Conservation (phyloP, 805 yeast genomes). For the Hanseniaspora jakobsenii region DNA sequence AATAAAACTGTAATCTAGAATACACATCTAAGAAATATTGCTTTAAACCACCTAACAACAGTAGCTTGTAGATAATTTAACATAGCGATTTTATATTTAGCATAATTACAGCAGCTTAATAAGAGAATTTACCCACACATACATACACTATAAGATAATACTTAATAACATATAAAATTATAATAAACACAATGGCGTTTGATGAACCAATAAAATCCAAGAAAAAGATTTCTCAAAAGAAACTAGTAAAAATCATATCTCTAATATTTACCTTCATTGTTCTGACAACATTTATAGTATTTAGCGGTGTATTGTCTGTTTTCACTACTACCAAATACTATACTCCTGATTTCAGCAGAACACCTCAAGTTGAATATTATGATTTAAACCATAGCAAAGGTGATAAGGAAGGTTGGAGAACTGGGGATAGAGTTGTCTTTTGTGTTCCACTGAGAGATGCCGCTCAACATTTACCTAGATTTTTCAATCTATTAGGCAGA, state of each 20-base stretch:
- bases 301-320: background rate
- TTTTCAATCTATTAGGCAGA: conserved; percentile 67
- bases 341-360: conserved; percentile 29
- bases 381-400: conserved; percentile 61
- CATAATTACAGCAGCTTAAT: too few relatives aligned
- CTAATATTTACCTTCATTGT: background rate
- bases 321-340: conserved; percentile 17
- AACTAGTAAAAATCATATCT: background rate
- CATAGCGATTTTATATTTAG: too few relatives aligned
- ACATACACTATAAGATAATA: too few relatives aligned
- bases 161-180: too few relatives aligned
- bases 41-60: too few relatives aligned
- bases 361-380: conserved; percentile 47
- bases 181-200: too few relatives aligned
- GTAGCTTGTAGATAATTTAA: too few relatives aligned
- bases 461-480: conserved; percentile 77
- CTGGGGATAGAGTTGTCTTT: conserved; percentile 64
- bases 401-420: conserved; percentile 64
- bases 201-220: background rate
- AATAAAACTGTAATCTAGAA: too few relatives aligned
- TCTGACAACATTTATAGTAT: background rate
- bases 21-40: too few relatives aligned
- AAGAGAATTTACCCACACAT: too few relatives aligned
- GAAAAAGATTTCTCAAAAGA: background rate
- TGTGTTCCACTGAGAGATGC: conserved; percentile 91